Percentiles rank a stretch among this genome's conserved stretches.
phyloP scores from a whole-genome alignment of 2,329 filamentous ascomycete genomes.

The Fusarium camptoceras region DNA sequence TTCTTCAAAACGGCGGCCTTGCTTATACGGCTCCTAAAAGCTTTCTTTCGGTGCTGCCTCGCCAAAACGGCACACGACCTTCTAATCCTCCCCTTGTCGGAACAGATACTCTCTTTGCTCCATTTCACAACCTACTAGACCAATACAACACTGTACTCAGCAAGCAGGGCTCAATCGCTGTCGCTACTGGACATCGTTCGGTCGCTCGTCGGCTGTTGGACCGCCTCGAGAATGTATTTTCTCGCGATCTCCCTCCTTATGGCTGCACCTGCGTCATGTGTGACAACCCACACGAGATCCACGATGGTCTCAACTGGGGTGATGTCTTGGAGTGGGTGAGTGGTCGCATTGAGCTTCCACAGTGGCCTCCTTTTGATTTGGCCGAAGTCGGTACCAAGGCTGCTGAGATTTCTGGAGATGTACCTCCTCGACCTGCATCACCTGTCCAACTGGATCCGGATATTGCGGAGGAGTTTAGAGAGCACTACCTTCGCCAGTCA shows the following conservation, averaged over 20 bases:
- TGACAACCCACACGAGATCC: slow-evolving; percentile 68
- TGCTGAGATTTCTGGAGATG: slow-evolving; percentile 70
- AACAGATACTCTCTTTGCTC: slow-evolving; percentile 81
- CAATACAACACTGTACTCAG: slow-evolving; percentile 85
- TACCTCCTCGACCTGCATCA: slow-evolving; percentile 67
- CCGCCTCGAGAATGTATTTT: slow-evolving; percentile 92
- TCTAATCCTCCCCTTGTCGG: slow-evolving; percentile 74
- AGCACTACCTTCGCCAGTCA: slow-evolving; percentile 91
- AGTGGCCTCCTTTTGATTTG: slow-evolving; percentile 89
- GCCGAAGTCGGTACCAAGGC: slow-evolving; percentile 71
- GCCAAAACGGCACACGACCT: slow-evolving; percentile 66
- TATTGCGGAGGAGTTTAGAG: slow-evolving; percentile 91
- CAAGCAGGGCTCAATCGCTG: slow-evolving; percentile 89
- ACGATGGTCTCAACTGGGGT: slow-evolving; percentile 88
- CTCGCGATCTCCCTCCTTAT: slow-evolving; percentile 87
- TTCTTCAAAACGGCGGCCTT: slow-evolving; percentile 89
- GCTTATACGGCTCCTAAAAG: slow-evolving; percentile 76
- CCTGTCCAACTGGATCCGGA: slow-evolving; percentile 88
- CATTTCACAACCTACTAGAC: slow-evolving; percentile 84
- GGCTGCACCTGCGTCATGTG: slow-evolving; percentile 91
- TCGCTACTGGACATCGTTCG: slow-evolving; percentile 94
- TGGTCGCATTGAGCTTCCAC: slow-evolving; percentile 84
- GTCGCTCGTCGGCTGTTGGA: slow-evolving; percentile 92
- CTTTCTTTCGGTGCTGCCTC: slow-evolving; percentile 74
- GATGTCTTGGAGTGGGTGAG: slow-evolving; percentile 94